These are phyloP conservation scores for Porodaedalea pini DNA, from an alignment of 1,284 basidiomycete species.

Conservation along the genomic window DNA sequence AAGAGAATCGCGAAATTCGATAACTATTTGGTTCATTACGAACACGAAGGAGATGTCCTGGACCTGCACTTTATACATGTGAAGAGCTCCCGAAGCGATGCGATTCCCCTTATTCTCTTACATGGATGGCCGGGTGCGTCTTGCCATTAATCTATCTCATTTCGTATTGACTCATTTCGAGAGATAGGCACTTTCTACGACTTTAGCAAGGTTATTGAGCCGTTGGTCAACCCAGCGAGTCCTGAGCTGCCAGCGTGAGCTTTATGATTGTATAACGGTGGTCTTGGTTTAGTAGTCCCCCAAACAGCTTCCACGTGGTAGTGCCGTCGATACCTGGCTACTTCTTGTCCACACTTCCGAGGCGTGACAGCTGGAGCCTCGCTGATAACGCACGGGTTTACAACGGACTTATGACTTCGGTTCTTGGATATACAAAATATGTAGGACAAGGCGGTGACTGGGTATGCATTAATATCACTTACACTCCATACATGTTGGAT, in stretches of 20 bases:
- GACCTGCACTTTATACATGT: constrained; percentile 25
- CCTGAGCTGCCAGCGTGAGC: constrained; percentile 24
- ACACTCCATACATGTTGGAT: background rate
- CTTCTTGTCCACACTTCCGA: constrained; percentile 24
- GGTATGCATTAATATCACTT: no score
- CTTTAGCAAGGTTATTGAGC: constrained; percentile 26
- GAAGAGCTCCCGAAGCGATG: constrained; percentile 22
- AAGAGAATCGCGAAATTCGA: constrained; percentile 18
- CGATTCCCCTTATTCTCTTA: constrained; percentile 26
- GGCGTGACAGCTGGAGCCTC: constrained; percentile 21
- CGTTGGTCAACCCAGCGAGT: constrained; percentile 22
- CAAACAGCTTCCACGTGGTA: constrained; percentile 25
- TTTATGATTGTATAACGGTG: background rate
- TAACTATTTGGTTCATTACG: constrained; percentile 22
- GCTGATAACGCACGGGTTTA: constrained; percentile 23
- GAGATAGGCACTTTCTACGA: constrained; percentile 26
- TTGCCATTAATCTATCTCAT: background rate
- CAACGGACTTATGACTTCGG: constrained; percentile 26
- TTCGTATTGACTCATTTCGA: background rate
- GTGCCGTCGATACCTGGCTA: constrained; percentile 28
- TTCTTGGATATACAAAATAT: constrained; percentile 26
- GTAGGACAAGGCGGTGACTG: constrained; percentile 27
- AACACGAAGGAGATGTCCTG: constrained; percentile 18
- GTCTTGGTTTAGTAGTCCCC: background rate
- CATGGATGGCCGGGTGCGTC: constrained; percentile 27